Conservation (phyloP, 202 grass and related monocot genomes). For the Schoenoplectus triqueter region DNA sequence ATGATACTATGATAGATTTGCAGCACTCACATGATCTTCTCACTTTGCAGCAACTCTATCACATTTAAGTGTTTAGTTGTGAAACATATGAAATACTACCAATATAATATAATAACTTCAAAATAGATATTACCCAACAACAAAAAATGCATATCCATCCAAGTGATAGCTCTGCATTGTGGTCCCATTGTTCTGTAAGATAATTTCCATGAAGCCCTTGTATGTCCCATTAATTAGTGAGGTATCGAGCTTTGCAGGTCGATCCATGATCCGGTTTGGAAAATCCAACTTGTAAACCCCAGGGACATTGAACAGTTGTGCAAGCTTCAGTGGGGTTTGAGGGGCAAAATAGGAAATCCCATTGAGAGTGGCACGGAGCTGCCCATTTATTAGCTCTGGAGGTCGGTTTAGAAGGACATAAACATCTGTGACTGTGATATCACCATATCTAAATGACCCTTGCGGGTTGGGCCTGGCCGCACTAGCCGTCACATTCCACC, state of each 20-base stretch:
- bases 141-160: slow-evolving; percentile 97
- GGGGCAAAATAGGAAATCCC: slow-evolving; percentile 84
- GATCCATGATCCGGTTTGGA: slow-evolving; percentile 75
- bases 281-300: slow-evolving; percentile 94
- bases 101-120: slow-evolving; percentile 24
- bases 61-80: not conserved
- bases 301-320: slow-evolving; percentile 74
- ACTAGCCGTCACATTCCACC: slow-evolving; percentile 93
- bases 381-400: slow-evolving; percentile 72
- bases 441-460: slow-evolving; percentile 90
- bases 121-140: slow-evolving; percentile 70
- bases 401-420: slow-evolving; percentile 69
- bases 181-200: slow-evolving; percentile 91
- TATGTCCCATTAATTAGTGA: slow-evolving; percentile 94
- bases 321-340: slow-evolving; percentile 71
- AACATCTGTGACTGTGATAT: slow-evolving; percentile 91
- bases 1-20: not conserved
- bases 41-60: not conserved
- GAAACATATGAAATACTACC: not conserved
- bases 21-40: not conserved
- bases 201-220: slow-evolving; percentile 95
- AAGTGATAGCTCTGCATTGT: slow-evolving; percentile 82
- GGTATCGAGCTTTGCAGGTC: slow-evolving; percentile 78
- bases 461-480: slow-evolving; percentile 89
- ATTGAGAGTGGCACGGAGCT: slow-evolving; percentile 72